phyloP scores from a whole-genome alignment of 257 asterid genomes.

The Fraxinus excelsior region DNA sequence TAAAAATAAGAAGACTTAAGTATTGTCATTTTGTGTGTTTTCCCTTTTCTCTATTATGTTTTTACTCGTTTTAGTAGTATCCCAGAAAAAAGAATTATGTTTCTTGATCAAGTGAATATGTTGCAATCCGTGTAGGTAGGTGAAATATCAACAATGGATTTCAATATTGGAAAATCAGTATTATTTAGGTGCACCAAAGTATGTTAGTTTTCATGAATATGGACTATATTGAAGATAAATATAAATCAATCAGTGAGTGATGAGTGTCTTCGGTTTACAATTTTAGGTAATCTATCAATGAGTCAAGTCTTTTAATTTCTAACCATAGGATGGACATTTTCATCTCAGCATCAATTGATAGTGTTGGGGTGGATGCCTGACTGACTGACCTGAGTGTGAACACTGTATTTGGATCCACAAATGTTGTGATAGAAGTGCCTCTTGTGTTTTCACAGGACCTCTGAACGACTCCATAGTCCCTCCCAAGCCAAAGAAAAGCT shows the following conservation, averaged over 20 bases:
- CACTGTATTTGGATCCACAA: conserved; percentile 1
- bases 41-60: background rate
- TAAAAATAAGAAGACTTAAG: background rate
- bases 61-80: conserved; percentile 6
- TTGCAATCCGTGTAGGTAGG: background rate
- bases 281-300: background rate
- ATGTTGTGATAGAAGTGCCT: conserved; percentile 1
- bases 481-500: conserved; percentile 8
- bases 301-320: background rate
- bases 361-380: conserved; percentile 4
- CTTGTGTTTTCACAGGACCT: conserved; percentile 5
- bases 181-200: background rate
- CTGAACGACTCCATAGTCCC: background rate
- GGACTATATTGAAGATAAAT: background rate
- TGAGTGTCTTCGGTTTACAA: background rate
- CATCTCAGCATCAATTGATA: background rate
- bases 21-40: background rate
- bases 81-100: background rate
- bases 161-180: background rate
- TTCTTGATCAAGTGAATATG: background rate
- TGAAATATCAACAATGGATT: background rate
- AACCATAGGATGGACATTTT: background rate
- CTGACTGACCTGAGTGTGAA: background rate
- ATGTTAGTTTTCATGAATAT: background rate
- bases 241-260: background rate